These are phyloP conservation scores for Ricinus communis DNA, from an alignment of 345 rosid genomes.

Conservation along the genomic window DNA sequence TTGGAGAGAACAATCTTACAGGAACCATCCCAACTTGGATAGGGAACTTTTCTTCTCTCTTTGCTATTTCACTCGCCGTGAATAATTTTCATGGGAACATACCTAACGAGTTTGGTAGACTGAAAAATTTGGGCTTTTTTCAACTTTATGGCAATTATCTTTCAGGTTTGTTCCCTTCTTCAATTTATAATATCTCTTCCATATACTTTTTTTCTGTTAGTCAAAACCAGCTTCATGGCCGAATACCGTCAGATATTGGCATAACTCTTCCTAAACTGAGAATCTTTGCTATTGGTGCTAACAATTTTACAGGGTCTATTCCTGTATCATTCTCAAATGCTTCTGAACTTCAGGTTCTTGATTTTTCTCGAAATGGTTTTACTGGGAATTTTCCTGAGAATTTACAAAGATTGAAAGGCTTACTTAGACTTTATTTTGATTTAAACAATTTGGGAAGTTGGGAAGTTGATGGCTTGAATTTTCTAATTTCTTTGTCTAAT, in stretches of 20 bases:
- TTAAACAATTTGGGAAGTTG: conserved; percentile 23
- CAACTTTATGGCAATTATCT: conserved; percentile 22
- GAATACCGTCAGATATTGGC: conserved; percentile 28
- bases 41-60: conserved; percentile 31
- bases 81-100: conserved; percentile 27
- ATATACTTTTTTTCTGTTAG: conserved; percentile 12
- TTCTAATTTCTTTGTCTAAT: conserved; percentile 29
- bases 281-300: conserved; percentile 27
- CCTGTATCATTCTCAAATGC: conserved; percentile 30
- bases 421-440: conserved; percentile 30
- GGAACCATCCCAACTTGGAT: conserved; percentile 29
- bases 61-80: neutral
- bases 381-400: conserved; percentile 16
- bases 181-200: conserved; percentile 34
- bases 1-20: conserved; percentile 11
- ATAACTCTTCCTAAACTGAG: conserved; percentile 18
- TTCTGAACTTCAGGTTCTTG: conserved; percentile 25
- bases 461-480: conserved; percentile 22
- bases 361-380: conserved; percentile 25
- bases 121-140: conserved; percentile 16
- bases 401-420: conserved; percentile 17
- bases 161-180: conserved; percentile 28
- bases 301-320: conserved; percentile 30
- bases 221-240: conserved; percentile 30
- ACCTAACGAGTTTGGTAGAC: conserved; percentile 27